Conservation (phyloP, 75 land plant species). For the Larix kaempferi region DNA sequence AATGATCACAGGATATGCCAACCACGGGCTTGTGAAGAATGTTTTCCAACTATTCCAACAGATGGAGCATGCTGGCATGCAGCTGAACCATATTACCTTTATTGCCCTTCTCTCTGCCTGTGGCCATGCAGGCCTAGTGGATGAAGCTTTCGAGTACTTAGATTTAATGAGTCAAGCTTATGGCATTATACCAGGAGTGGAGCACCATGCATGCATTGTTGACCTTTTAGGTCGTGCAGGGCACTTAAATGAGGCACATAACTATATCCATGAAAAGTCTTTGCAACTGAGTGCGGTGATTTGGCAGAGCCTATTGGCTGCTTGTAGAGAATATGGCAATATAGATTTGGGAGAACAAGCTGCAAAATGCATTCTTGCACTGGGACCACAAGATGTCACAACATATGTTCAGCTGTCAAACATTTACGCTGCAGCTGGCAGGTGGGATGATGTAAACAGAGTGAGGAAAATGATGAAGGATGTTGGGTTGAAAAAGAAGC, state of each 20-base stretch:
- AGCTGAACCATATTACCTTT: slow-evolving; percentile 7
- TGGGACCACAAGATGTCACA: no score
- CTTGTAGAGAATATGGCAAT: neutral
- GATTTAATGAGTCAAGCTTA: neutral
- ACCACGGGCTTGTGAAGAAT: neutral
- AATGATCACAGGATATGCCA: neutral
- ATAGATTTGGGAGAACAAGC: neutral
- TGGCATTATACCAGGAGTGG: slow-evolving; percentile 1
- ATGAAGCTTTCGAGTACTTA: slow-evolving; percentile 8
- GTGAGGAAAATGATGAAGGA: no score
- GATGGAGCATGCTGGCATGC: slow-evolving; percentile 3
- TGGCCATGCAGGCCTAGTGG: slow-evolving; percentile 8
- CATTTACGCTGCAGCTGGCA: no score
- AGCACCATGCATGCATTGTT: neutral
- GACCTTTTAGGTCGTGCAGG: neutral
- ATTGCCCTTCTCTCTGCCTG: slow-evolving; percentile 8
- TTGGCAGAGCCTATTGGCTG: neutral
- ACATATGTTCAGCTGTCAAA: no score
- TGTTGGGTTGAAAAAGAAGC: no score
- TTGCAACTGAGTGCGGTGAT: neutral
- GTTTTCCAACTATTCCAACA: neutral
- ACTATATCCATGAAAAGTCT: neutral
- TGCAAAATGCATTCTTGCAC: neutral
- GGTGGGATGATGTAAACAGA: no score
- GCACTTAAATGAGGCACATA: neutral